Evolutionary conservation across 495 filamentous ascomycete genomes (phyloP).

Genomic region (Cairneyella variabilis): DNA sequence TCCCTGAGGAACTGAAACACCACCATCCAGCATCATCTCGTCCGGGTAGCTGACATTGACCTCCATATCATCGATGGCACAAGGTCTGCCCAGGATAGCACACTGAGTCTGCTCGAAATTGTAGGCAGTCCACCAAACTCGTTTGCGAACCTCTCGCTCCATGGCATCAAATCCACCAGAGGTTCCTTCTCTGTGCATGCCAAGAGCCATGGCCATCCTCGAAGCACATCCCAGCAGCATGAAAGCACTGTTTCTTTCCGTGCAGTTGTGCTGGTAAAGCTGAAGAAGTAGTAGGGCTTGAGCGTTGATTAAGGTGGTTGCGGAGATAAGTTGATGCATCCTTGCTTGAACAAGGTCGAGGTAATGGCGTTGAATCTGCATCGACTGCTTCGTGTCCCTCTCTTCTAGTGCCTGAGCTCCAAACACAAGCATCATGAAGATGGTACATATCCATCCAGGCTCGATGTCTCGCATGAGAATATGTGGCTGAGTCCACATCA

Average conservation of each 20-base stretch:
- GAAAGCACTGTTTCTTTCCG: constrained; percentile 39
- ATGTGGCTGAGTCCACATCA: constrained; percentile 30
- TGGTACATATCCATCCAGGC: constrained; percentile 41
- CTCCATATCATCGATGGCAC: constrained; percentile 40
- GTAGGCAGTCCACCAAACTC: constrained; percentile 48
- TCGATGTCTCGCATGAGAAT: constrained; percentile 19
- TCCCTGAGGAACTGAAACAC: constrained; percentile 21
- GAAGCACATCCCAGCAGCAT: constrained; percentile 39
- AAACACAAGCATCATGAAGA: constrained; percentile 42
- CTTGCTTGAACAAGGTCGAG: constrained; percentile 29
- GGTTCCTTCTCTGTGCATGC: constrained; percentile 42
- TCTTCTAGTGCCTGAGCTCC: constrained; percentile 31
- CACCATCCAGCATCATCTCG: constrained; percentile 28
- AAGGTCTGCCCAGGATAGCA: constrained; percentile 42
- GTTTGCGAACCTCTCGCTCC: constrained; percentile 37
- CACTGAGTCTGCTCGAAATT: constrained; percentile 42
- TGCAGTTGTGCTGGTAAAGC: constrained; percentile 43
- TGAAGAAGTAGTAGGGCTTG: constrained; percentile 43
- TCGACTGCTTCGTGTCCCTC: constrained; percentile 24
- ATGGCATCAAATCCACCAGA: constrained; percentile 33
- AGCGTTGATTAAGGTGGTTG: constrained; percentile 39
- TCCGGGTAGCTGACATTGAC: constrained; percentile 35
- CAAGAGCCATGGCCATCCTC: constrained; percentile 42
- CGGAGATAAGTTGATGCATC: constrained; percentile 31
- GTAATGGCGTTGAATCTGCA: constrained; percentile 34